phyloP scores from a whole-genome alignment of 176 grass and related monocot species.

The Oryza rufipogon region DNA sequence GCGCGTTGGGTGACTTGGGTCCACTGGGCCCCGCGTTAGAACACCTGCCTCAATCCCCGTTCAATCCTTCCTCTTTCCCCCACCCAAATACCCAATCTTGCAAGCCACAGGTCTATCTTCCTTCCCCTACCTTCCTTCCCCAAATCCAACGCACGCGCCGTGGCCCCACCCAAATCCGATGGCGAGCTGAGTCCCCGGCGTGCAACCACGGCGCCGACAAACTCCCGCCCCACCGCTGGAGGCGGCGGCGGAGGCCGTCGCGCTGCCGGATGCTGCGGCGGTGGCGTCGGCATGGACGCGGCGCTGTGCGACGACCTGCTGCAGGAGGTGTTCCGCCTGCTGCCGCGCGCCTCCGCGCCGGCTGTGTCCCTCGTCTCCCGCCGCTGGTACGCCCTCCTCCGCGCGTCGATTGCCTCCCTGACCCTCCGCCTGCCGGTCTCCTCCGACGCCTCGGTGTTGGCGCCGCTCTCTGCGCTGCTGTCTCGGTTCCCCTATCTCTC shows the following conservation, averaged over 20 bases:
- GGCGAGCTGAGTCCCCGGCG: neutral
- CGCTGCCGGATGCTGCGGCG: neutral
- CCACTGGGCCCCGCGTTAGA: no score
- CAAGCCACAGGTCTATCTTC: neutral
- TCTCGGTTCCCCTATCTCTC: constrained; percentile 65
- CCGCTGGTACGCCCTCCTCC: constrained; percentile 78
- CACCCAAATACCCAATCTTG: neutral
- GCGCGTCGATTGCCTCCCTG: constrained; percentile 59
- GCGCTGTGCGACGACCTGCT: constrained; percentile 85
- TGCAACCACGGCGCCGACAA: neutral
- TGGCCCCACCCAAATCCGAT: neutral
- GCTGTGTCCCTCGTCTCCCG: constrained; percentile 80
- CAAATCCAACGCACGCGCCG: no score
- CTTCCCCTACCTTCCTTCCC: neutral
- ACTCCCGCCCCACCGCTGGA: neutral
- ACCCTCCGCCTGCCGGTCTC: constrained; percentile 56
- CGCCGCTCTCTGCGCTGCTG: constrained; percentile 60
- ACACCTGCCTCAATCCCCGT: neutral
- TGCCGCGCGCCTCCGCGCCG: constrained; percentile 56
- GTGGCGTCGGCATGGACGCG: constrained; percentile 42
- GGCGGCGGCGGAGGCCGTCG: constrained; percentile 11
- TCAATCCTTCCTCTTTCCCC: no score
- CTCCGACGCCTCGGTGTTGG: neutral
- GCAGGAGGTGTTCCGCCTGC: constrained; percentile 74
- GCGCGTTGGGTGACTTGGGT: no score